Conservation (phyloP, 768 basidiomycete species). For the Trametes villosa region DNA sequence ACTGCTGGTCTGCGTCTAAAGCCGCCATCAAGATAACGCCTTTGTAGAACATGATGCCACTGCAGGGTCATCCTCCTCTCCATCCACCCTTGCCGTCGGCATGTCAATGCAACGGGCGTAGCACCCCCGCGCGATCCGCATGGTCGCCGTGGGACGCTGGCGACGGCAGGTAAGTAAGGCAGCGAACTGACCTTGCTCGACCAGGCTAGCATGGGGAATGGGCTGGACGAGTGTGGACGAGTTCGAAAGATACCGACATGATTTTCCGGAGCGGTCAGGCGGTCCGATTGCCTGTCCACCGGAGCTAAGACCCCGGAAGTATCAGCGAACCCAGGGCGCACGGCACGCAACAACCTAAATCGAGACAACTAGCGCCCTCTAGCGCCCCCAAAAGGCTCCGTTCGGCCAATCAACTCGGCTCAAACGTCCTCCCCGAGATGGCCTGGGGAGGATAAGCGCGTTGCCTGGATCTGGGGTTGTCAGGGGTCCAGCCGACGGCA, state of each 20-base stretch:
- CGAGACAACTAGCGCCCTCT: neutral
- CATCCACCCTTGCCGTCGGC: neutral
- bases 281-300: neutral
- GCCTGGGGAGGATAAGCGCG: neutral
- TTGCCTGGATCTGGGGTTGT: slow-evolving; percentile 15
- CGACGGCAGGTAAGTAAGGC: neutral
- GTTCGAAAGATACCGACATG: slow-evolving; percentile 12
- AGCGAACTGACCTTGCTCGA: neutral
- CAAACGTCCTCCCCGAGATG: neutral
- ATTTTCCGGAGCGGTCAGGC: slow-evolving; percentile 16
- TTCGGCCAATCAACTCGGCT: neutral
- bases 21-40: slow-evolving; percentile 22
- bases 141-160: neutral
- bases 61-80: neutral
- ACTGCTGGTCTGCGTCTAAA: slow-evolving; percentile 5
- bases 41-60: slow-evolving; percentile 14
- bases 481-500: slow-evolving; percentile 16
- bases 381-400: slow-evolving; percentile 5
- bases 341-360: slow-evolving; percentile 1
- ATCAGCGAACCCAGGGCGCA: neutral
- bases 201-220: slow-evolving; percentile 3
- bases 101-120: neutral
- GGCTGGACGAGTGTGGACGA: neutral
- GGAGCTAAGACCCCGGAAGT: slow-evolving; percentile 9
- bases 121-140: neutral